phyloP scores from a whole-genome alignment of 202 grass and related monocot genomes.

The Miscanthus sacchariflorus region DNA sequence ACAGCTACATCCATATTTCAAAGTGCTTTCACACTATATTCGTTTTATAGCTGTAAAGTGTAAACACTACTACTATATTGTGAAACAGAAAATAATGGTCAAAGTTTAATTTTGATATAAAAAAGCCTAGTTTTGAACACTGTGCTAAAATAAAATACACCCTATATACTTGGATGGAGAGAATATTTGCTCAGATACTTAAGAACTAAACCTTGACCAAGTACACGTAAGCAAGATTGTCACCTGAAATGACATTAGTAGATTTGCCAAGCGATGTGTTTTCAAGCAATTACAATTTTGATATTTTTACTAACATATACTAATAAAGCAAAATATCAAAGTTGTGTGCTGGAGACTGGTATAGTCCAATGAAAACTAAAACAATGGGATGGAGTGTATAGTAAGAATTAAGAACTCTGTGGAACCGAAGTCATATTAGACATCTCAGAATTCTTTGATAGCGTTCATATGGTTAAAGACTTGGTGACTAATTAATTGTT shows the following conservation, averaged over 20 bases:
- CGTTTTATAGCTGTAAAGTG: not conserved
- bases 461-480: not conserved
- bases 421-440: slow-evolving; percentile 7
- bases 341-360: not conserved
- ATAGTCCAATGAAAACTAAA: not conserved
- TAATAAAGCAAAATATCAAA: slow-evolving; percentile 4
- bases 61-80: not conserved
- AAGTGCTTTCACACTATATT: not conserved
- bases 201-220: slow-evolving; percentile 18
- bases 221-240: not conserved
- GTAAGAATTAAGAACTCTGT: not conserved
- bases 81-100: not conserved
- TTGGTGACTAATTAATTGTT: not conserved
- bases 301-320: not conserved
- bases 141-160: not conserved
- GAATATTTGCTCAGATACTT: not conserved
- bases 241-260: not conserved
- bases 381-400: not conserved
- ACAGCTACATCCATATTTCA: not conserved
- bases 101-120: not conserved
- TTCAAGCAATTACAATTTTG: not conserved
- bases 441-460: slow-evolving; percentile 33
- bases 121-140: not conserved
- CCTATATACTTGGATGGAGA: not conserved
- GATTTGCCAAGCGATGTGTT: not conserved